phyloP scores from a whole-genome alignment of 2,329 filamentous ascomycete species.

The Ceratocystis smalleyi region DNA sequence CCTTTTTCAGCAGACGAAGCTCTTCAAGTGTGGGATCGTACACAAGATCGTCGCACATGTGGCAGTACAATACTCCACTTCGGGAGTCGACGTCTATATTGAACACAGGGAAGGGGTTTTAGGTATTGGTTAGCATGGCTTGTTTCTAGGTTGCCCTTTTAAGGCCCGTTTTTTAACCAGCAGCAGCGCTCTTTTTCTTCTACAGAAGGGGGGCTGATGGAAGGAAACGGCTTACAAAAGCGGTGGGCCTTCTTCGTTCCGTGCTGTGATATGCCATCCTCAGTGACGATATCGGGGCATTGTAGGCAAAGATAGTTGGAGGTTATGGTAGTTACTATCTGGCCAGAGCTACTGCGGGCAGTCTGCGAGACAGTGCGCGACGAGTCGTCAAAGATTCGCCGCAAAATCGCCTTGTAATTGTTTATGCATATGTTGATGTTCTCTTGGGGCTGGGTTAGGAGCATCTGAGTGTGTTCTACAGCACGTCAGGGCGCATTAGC shows the following conservation, averaged over 20 bases:
- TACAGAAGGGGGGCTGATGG: neutral
- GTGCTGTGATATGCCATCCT: conserved; percentile 51
- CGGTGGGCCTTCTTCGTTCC: conserved; percentile 53
- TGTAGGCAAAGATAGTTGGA: conserved; percentile 59
- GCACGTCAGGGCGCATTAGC: conserved; percentile 21
- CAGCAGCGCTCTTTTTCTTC: neutral
- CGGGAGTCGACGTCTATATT: conserved; percentile 58
- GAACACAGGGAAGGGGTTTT: neutral
- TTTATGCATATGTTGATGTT: conserved; percentile 53
- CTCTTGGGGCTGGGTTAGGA: conserved; percentile 46
- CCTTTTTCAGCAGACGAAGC: conserved; percentile 53
- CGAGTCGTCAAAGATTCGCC: conserved; percentile 52
- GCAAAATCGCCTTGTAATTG: conserved; percentile 57
- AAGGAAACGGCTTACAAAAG: conserved; percentile 43
- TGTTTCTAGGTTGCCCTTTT: neutral
- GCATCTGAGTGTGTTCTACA: conserved; percentile 55
- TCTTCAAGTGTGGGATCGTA: conserved; percentile 71
- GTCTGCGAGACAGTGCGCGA: conserved; percentile 48
- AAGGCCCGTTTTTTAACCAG: neutral
- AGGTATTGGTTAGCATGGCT: conserved; percentile 20
- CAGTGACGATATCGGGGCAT: conserved; percentile 52
- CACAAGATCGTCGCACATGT: conserved; percentile 67
- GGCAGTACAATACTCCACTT: conserved; percentile 60
- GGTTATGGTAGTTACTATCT: conserved; percentile 44
- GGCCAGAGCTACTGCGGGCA: conserved; percentile 41